Evolutionary conservation across 1,139 yeast genomes (phyloP), one percentile per base, ranked within the genome.

Genomic region (Yamadazyma aaseri): DNA sequence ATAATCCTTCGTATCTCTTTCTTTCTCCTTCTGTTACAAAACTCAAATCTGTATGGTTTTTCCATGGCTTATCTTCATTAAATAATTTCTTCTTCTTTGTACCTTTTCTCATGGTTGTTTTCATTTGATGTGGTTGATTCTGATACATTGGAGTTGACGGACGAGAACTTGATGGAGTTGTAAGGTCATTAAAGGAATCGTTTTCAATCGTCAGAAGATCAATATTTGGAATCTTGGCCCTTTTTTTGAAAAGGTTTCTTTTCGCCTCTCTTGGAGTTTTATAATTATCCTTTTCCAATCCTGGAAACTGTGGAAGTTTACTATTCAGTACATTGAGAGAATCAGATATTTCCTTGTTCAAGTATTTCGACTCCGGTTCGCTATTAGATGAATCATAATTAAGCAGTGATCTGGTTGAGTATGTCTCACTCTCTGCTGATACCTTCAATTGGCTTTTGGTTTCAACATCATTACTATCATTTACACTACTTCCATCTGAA

Each of bases 31-130:
- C 89, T 0, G 84, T 73, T 9, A 89, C 71, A 34, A 63, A 68
- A 30, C 67, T 68, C 8, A 80, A 68, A 42, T 79, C 85, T 26
- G 66, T 68, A 53, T 87, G 96, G 50, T 86, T 81, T 50, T 90
- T 92, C 97, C 98, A 92, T 0, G 97, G 97, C 56, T 90, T 89
- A 44, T 86, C 87, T 48, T 86, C 96, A 53, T 92, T 84, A 56
- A 92, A 90, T 15, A 60, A 55, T 28, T 67, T 60, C 47, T 69
- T 71, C 42, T 63, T 65, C 36, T 58, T 63, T 46, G 69, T 72
- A 31, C 72, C 71, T 44, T 78, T 78, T 34, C 95, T 66, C 81
- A 86, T 75, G 2, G 95, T 84, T 1, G 85, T 76, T 44, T 71
- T 73, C 42, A 80, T 65, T 32, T 71, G 73, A 3, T 77, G 71